Evolutionary conservation across 257 asterid species (phyloP).

Genomic region (Hygrophila difformis): DNA sequence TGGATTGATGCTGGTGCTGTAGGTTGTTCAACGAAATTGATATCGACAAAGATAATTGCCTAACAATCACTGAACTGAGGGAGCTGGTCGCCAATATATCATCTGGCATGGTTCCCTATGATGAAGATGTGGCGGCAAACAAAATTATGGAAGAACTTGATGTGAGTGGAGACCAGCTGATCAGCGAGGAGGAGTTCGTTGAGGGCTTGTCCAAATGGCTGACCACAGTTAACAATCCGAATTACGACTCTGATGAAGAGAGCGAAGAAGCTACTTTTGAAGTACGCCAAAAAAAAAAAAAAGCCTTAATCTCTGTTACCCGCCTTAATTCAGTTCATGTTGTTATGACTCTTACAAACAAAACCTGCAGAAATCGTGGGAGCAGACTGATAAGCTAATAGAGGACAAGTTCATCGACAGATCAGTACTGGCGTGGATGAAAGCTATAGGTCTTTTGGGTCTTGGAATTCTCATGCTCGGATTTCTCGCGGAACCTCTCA

Average conservation of each 20-base stretch:
- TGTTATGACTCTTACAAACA: too few species aligned
- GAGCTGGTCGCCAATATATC: conserved; percentile 29
- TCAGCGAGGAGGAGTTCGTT: conserved; percentile 40
- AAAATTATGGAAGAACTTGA: conserved; percentile 49
- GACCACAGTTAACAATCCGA: conserved; percentile 9
- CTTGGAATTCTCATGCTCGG: conserved; percentile 44
- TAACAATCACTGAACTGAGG: conserved; percentile 35
- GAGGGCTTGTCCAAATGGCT: conserved; percentile 38
- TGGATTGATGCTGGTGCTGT: too few species aligned
- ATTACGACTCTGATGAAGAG: conserved; percentile 4
- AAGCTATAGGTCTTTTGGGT: conserved; percentile 33
- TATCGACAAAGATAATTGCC: conserved; percentile 29
- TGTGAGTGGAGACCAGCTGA: conserved; percentile 26
- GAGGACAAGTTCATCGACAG: conserved; percentile 33
- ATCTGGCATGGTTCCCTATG: conserved; percentile 25
- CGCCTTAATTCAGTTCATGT: too few species aligned
- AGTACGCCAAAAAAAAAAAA: too few species aligned
- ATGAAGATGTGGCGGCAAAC: conserved; percentile 29
- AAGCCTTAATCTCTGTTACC: too few species aligned
- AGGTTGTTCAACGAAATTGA: conserved; percentile 45
- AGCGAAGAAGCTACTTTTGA: too few species aligned
- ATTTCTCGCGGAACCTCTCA: conserved; percentile 52
- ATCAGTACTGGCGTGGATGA: conserved; percentile 37
- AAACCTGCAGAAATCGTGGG: conserved; percentile 51
- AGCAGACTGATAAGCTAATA: conserved; percentile 37